Base-by-base conservation (phyloP, 179 eudicot species). In the Vitellaria paradoxa region DNA sequence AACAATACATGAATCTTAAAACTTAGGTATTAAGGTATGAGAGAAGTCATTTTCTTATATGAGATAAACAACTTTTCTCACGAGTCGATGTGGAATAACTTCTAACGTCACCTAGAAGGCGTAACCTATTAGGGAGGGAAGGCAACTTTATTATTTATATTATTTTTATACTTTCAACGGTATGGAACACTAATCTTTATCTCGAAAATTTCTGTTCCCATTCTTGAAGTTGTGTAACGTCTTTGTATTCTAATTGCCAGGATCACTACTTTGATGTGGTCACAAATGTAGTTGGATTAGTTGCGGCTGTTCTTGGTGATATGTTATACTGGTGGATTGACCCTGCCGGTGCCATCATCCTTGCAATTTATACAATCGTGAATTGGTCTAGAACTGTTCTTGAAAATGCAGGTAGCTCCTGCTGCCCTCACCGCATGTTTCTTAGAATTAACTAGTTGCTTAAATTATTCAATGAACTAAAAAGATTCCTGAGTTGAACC, bases 261-360 rank as follows among this genome's bases (percentile, higher is more conserved):
- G 99, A 96, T 82, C 99, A 96, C 79, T 92, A 92, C 78, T 96
- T 96, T 70, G 98, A 93, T 84, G 99, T 96, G 68, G 86, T 93
- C 66, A 96, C 99, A 18, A 96, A 96, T 76, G 88, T 93, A 46
- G 93, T 96, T 8, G 97, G 99, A 14, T 83, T 96, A 79, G 86
- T 86, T 8, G 97, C 98, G 40, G 99, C 99, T 6, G 74, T 96
- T 81, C 90, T 94, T 73, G 99, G 97, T 52, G 97, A 96, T 57
- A 83, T 73, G 72, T 88, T 84, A 72, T 85, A 70, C 60, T 96
- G 99, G 99, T 92, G 96, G 96, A 88, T 96, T 74, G 99, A 96
- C 78, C 99, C 99, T 53, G 79, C 47, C 65, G 99, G 98, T 40
- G 99, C 98, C 65, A 83, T 96, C 73, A 46, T 84, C 70, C 91